Evolutionary conservation across 106 monocot species (phyloP).

Genomic region (Dendrobium chrysotoxum): DNA sequence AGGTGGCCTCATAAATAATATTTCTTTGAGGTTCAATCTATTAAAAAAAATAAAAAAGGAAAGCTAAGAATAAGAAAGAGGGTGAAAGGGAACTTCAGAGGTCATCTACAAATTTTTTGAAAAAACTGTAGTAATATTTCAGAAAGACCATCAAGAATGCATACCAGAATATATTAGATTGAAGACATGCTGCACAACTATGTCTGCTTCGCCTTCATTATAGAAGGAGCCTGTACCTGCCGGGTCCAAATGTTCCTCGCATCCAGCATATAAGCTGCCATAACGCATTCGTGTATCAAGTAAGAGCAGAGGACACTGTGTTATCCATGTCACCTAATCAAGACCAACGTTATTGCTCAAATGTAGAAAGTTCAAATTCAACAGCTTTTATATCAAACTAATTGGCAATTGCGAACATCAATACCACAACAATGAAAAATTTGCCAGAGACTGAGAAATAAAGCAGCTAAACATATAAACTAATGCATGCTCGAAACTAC

Average conservation of each 20-base stretch:
- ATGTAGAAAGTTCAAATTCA: constrained; percentile 6
- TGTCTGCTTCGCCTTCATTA: constrained; percentile 95
- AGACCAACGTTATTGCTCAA: constrained; percentile 15
- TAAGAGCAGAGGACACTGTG: constrained; percentile 76
- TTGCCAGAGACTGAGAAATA: neutral
- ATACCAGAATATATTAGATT: constrained; percentile 87
- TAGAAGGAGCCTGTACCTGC: constrained; percentile 95
- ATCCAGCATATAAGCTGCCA: constrained; percentile 79
- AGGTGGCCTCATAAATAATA: no score
- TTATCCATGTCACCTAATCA: constrained; percentile 66
- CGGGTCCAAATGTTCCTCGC: constrained; percentile 87
- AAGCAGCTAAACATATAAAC: neutral
- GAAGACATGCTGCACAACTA: constrained; percentile 83
- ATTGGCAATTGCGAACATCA: neutral
- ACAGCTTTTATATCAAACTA: neutral
- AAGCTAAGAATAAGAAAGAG: neutral
- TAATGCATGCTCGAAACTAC: neutral
- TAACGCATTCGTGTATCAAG: constrained; percentile 93
- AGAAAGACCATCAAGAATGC: neutral
- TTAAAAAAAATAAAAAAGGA: no score
- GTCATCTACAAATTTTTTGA: neutral
- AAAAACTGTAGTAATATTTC: neutral
- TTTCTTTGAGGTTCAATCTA: no score
- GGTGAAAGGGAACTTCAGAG: neutral
- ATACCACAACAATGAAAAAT: neutral